Percentiles rank a stretch among this genome's conserved stretches.
These are phyloP conservation scores for Parvularia atlantis DNA, from an alignment of 78 protist species.

Conservation along the genomic window DNA sequence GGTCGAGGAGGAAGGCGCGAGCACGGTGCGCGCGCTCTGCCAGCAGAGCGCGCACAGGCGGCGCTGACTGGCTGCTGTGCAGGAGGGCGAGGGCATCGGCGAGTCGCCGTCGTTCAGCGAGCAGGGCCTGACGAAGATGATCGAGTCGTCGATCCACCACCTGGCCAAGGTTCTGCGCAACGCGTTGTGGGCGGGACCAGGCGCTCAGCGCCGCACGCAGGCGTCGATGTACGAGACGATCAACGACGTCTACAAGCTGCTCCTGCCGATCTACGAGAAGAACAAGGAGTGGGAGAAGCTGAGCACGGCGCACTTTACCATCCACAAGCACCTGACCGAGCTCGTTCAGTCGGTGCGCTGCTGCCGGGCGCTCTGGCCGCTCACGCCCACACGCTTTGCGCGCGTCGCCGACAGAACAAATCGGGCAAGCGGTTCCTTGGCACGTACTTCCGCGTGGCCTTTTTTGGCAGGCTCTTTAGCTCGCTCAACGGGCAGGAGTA, in stretches of 20 bases:
- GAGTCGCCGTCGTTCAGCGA: conserved; percentile 11
- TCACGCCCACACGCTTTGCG: neutral
- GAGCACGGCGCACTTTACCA: neutral
- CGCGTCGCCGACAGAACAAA: neutral
- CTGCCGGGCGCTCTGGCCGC: neutral
- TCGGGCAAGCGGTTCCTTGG: conserved; percentile 8
- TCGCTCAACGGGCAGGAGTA: conserved; percentile 10
- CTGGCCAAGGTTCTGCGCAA: neutral
- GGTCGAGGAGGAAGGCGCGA: conserved; percentile 6
- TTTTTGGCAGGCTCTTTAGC: conserved; percentile 2
- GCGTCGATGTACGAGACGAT: conserved; percentile 9
- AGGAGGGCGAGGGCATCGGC: conserved; percentile 5
- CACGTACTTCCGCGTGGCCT: conserved; percentile 19
- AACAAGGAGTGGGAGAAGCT: neutral
- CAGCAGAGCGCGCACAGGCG: neutral
- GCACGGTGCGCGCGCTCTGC: no score
- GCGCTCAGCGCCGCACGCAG: no score
- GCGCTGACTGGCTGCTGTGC: no score
- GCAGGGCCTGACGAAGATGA: neutral
- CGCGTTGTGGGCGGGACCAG: no score
- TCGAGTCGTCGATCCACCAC: neutral
- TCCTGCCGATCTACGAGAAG: conserved; percentile 22
- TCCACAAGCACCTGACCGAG: neutral
- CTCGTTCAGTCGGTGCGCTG: neutral
- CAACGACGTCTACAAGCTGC: conserved; percentile 11